A percentile compares a stretch with the other conserved stretches of the same genome.
phyloP scores from a whole-genome alignment of 352 stramenopile species.

The Thalassiosira delicatula region DNA sequence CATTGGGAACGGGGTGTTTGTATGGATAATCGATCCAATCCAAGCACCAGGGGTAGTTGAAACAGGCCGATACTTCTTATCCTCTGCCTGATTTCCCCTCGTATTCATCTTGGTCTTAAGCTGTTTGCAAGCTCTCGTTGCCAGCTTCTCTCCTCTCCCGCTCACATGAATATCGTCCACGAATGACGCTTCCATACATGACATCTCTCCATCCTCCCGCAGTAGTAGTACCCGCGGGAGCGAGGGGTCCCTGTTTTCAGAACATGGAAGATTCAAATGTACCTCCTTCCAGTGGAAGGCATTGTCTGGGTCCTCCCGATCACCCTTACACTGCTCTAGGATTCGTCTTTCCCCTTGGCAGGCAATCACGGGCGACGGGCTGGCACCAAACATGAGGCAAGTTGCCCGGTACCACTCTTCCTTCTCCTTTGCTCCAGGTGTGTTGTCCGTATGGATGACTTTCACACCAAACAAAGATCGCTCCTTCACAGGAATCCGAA shows the following conservation, averaged over 20 bases:
- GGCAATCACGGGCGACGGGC: constrained; percentile 27
- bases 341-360: constrained; percentile 30
- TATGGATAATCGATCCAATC: constrained; percentile 41
- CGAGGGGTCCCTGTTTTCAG: constrained; percentile 11
- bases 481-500: constrained; percentile 1
- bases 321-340: constrained; percentile 27
- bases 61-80: constrained; percentile 22
- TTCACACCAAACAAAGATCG: too few relatives aligned
- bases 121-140: background rate
- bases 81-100: constrained; percentile 30
- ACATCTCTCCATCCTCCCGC: constrained; percentile 35
- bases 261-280: constrained; percentile 14
- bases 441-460: too few relatives aligned
- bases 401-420: constrained; percentile 1
- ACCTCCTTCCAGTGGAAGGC: constrained; percentile 25
- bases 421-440: too few relatives aligned
- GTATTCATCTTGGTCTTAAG: constrained; percentile 42
- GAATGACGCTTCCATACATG: constrained; percentile 17
- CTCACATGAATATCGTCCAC: background rate
- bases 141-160: background rate
- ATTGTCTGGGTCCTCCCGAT: constrained; percentile 16
- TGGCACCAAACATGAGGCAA: constrained; percentile 30
- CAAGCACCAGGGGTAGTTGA: constrained; percentile 32
- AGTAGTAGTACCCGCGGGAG: constrained; percentile 38
- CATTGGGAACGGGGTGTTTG: constrained; percentile 33